A percentile compares a stretch with the other conserved stretches of the same genome.
Evolutionary conservation across 2,329 filamentous ascomycete genomes (phyloP).

Genomic region (Stemphylium beticola): DNA sequence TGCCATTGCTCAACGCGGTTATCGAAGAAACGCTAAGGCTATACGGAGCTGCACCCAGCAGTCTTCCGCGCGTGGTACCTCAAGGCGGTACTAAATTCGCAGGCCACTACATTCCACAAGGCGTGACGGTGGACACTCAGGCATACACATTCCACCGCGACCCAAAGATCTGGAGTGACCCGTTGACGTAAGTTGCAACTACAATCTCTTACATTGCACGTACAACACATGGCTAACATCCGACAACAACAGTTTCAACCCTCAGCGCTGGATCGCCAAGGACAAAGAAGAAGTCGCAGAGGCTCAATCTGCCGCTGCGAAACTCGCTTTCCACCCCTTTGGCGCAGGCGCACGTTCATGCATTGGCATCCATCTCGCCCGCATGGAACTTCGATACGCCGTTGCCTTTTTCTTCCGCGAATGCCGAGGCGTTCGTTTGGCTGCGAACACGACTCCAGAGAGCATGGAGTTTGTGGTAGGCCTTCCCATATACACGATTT

Average conservation of each 20-base stretch:
- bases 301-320: constrained; percentile 40
- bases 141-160: constrained; percentile 51
- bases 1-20: constrained; percentile 46
- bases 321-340: constrained; percentile 70
- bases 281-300: constrained; percentile 30
- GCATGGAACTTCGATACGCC: constrained; percentile 62
- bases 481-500: background rate
- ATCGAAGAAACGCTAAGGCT: constrained; percentile 51
- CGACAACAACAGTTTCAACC: constrained; percentile 37
- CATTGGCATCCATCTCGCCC: constrained; percentile 71
- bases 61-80: constrained; percentile 48
- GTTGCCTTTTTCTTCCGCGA: constrained; percentile 60
- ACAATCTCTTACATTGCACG: too few relatives aligned
- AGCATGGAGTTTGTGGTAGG: constrained; percentile 51
- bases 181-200: constrained; percentile 27
- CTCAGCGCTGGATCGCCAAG: constrained; percentile 38
- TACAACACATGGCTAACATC: background rate
- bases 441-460: constrained; percentile 38
- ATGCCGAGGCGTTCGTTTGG: constrained; percentile 45
- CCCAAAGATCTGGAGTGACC: constrained; percentile 35
- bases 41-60: constrained; percentile 45
- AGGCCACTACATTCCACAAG: constrained; percentile 46
- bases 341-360: constrained; percentile 73
- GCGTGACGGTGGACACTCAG: constrained; percentile 49
- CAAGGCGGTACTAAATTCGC: constrained; percentile 43